Evolutionary conservation across 225 moss, liverwort and hornwort genomes (phyloP).

Genomic region (Sphagnum contortum): DNA sequence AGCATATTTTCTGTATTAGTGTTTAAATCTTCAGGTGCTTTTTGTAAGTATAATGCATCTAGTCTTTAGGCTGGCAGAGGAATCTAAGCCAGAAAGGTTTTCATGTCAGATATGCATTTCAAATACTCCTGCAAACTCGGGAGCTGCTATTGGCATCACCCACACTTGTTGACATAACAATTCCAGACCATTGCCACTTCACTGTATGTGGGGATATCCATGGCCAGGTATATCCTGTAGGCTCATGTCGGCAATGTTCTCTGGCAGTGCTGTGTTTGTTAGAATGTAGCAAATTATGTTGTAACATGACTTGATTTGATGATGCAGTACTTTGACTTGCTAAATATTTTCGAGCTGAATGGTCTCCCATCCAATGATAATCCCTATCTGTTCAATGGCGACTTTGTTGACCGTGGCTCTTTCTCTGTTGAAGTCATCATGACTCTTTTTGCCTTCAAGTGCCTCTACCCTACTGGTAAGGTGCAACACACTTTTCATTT

Average conservation of each 20-base stretch:
- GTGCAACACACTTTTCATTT: not conserved
- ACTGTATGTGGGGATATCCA: constrained; percentile 99
- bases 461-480: constrained; percentile 82
- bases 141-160: constrained; percentile 66
- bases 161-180: constrained; percentile 80
- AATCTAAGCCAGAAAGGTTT: too few species aligned
- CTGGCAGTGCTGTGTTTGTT: not conserved
- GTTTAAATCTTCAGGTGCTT: not conserved
- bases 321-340: constrained; percentile 84
- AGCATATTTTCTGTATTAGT: not conserved
- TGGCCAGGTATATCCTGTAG: constrained; percentile 61
- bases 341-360: constrained; percentile 90
- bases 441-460: constrained; percentile 98
- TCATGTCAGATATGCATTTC: constrained; percentile 71
- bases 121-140: constrained; percentile 80
- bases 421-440: constrained; percentile 98
- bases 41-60: too few species aligned
- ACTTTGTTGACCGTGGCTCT: constrained; percentile 98
- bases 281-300: too few species aligned
- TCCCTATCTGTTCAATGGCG: constrained; percentile 98
- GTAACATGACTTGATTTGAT: too few species aligned
- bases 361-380: constrained; percentile 90
- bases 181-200: constrained; percentile 69
- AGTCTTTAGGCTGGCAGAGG: too few species aligned
- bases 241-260: not conserved